Base-by-base conservation (phyloP, 2,329 filamentous ascomycete genomes). In the Sphaceloma murrayae region DNA sequence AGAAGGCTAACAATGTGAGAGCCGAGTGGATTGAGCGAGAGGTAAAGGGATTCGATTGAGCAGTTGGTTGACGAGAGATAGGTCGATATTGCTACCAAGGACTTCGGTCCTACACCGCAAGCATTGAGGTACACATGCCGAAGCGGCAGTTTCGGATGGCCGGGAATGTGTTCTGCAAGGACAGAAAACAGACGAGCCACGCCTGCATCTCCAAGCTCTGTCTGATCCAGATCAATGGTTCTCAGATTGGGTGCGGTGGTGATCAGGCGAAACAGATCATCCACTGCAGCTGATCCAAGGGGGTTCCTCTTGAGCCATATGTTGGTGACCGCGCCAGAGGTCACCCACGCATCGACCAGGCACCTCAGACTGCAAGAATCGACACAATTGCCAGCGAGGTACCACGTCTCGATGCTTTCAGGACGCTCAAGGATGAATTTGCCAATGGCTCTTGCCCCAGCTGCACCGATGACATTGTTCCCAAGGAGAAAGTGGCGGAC, bases 301-400 rank as follows among this genome's bases (percentile, higher is more conserved):
- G 72, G 72, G 54, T 75, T 75, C 9, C 70, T 65, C 54, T 74
- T 74, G 44, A 75, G 56, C 72, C 72, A 75, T 36, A 74, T 54
- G 49, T 70, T 72, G 14, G 67, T 70, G 47, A 72, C 58, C 10
- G 59, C 59, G 3, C 59, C 56, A 1, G 67, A 70, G 17, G 57
- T 57, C 10, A 67, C 50, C 63, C 71, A 65, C 39, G 65, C 64
- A 45, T 68, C 58, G 1, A 69, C 67, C 1, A 74, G 60, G 1
- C 60, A 50, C 18, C 54, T 55, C 54, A 74, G 65, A 46, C 62
- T 58, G 2, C 55, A 43, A 2, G 58, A 57, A 39, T 73, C 65
- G 48, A 75, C 72, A 54, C 68, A 72, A 51, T 74, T 74, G 4
- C 72, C 72, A 3, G 70, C 70, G 22, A 75, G 61, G 51, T 74